phyloP scores from a whole-genome alignment of 352 stramenopile species.

The Globisporangium solare region DNA sequence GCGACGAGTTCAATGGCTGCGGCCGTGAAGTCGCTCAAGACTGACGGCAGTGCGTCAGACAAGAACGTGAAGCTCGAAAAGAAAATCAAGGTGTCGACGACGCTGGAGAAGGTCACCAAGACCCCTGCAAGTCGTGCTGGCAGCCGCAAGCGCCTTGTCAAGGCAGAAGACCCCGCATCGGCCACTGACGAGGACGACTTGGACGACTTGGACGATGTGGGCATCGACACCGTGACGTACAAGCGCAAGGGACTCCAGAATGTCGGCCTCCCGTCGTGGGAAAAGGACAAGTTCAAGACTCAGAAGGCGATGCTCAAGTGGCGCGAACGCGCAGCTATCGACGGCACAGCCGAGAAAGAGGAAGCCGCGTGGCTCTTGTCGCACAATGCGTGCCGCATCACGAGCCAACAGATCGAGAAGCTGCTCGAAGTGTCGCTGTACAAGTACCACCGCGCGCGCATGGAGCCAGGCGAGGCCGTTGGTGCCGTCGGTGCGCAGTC shows the following conservation, averaged over 20 bases:
- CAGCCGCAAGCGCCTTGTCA: conserved; percentile 44
- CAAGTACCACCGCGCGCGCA: conserved; percentile 84
- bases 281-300: conserved; percentile 52
- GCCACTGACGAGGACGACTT: conserved; percentile 18
- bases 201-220: conserved; percentile 44
- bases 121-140: conserved; percentile 8
- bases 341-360: conserved; percentile 55
- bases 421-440: conserved; percentile 73
- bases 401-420: conserved; percentile 66
- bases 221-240: conserved; percentile 45
- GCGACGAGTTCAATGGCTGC: conserved; percentile 12
- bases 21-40: conserved; percentile 10
- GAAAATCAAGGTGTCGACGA: conserved; percentile 56
- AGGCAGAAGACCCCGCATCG: conserved; percentile 24
- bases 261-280: conserved; percentile 54
- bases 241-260: conserved; percentile 64
- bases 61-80: conserved; percentile 35
- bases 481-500: conserved; percentile 96
- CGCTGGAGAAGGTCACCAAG: conserved; percentile 60
- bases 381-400: conserved; percentile 92
- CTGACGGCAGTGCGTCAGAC: neutral
- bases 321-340: conserved; percentile 41
- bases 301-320: conserved; percentile 43
- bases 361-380: conserved; percentile 76
- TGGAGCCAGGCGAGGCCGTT: conserved; percentile 96